phyloP scores from a whole-genome alignment of 177 flowering plant genomes.

The Tripterygium wilfordii region DNA sequence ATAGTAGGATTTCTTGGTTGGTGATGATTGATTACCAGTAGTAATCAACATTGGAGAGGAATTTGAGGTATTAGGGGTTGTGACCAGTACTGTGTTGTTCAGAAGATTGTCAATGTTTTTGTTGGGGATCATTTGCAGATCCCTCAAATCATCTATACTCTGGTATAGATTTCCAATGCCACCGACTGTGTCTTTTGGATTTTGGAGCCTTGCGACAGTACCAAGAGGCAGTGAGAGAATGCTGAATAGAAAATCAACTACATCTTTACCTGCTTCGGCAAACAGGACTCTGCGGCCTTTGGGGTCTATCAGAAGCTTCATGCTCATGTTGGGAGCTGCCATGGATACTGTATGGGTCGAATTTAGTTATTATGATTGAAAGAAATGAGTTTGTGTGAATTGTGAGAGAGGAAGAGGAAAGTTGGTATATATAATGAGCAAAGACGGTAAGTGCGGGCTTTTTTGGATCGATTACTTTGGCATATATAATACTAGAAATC shows the following conservation, averaged over 20 bases:
- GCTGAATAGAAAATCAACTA: conserved; percentile 24
- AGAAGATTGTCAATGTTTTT: conserved; percentile 3
- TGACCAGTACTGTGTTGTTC: too few relatives aligned
- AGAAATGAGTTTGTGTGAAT: too few relatives aligned
- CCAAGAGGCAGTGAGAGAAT: conserved; percentile 17
- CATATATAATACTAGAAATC: too few relatives aligned
- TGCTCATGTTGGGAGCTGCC: conserved; percentile 11
- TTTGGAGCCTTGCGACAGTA: conserved; percentile 6
- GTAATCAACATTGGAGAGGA: not conserved
- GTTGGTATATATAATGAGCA: too few relatives aligned
- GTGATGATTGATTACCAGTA: conserved; percentile 6
- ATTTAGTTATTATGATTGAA: too few relatives aligned
- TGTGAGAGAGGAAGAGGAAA: too few relatives aligned
- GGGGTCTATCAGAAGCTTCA: conserved; percentile 31
- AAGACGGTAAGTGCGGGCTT: too few relatives aligned
- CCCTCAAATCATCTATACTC: conserved; percentile 18
- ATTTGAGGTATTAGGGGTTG: not conserved
- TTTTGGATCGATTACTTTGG: too few relatives aligned
- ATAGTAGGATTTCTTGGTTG: too few relatives aligned
- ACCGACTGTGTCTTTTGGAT: conserved; percentile 13
- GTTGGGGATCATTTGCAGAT: conserved; percentile 4
- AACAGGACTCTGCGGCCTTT: conserved; percentile 16
- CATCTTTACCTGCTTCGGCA: conserved; percentile 31
- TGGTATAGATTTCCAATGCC: conserved; percentile 18
- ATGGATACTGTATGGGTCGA: conserved; percentile 2